phyloP scores from a whole-genome alignment of 441 rosid species.

The Adansonia gregorii region DNA sequence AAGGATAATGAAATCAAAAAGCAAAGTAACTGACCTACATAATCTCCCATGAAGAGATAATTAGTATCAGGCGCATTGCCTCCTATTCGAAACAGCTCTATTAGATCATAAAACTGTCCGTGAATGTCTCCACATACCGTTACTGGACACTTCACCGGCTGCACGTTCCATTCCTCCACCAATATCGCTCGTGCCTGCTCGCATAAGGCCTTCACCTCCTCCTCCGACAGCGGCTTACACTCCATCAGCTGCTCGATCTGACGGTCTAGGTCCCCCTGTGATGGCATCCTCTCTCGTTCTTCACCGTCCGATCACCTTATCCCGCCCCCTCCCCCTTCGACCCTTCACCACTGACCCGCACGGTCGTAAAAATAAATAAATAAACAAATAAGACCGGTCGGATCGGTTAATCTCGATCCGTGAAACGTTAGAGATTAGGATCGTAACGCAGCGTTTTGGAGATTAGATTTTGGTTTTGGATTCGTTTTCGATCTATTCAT shows the following conservation, averaged over 20 bases:
- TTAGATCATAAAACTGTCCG: constrained; percentile 93
- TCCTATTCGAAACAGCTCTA: constrained; percentile 94
- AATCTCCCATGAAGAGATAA: constrained; percentile 98
- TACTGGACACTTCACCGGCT: constrained; percentile 96
- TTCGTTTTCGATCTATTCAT: constrained; percentile 37
- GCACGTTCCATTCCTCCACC: constrained; percentile 98
- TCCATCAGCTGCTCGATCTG: constrained; percentile 98
- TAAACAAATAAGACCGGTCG: background rate
- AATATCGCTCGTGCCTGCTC: constrained; percentile 93
- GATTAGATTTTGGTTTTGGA: constrained; percentile 29
- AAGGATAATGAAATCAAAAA: background rate
- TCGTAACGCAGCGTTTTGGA: constrained; percentile 29
- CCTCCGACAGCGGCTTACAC: constrained; percentile 86
- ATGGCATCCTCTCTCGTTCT: constrained; percentile 57
- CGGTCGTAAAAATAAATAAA: background rate
- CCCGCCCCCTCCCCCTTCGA: background rate
- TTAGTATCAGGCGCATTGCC: constrained; percentile 95
- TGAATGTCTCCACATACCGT: constrained; percentile 97
- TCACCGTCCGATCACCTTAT: constrained; percentile 26
- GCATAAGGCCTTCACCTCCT: constrained; percentile 88
- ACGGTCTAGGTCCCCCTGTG: constrained; percentile 89
- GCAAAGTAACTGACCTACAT: constrained; percentile 64
- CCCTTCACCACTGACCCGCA: background rate
- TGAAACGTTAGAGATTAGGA: constrained; percentile 20
- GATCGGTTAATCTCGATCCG: constrained; percentile 27